phyloP scores from a whole-genome alignment of 495 filamentous ascomycete species.

The Alectoria sarmentosa region DNA sequence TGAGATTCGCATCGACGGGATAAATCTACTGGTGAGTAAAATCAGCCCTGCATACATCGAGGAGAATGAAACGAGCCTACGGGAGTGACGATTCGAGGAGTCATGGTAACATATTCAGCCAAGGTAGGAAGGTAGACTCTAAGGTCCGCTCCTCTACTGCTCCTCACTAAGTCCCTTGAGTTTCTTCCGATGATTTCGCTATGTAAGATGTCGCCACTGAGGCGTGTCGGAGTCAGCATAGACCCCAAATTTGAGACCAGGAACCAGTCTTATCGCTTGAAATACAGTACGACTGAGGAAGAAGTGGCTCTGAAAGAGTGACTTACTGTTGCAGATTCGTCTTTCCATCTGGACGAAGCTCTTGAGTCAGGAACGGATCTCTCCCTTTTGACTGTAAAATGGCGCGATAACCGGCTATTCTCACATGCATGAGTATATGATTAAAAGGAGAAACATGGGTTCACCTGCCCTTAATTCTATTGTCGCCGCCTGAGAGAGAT shows the following conservation, averaged over 20 bases:
- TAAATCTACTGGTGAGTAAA: slow-evolving; percentile 53
- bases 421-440: neutral
- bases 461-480: slow-evolving; percentile 8
- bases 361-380: slow-evolving; percentile 42
- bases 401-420: slow-evolving; percentile 52
- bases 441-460: neutral
- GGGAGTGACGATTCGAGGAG: slow-evolving; percentile 62
- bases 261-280: neutral
- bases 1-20: slow-evolving; percentile 60
- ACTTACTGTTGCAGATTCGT: slow-evolving; percentile 36
- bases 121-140: slow-evolving; percentile 57
- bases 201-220: slow-evolving; percentile 45
- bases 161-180: slow-evolving; percentile 47
- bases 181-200: slow-evolving; percentile 56
- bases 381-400: slow-evolving; percentile 43
- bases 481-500: neutral
- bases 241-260: neutral
- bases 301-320: neutral
- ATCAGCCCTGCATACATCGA: neutral
- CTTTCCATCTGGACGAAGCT: slow-evolving; percentile 40
- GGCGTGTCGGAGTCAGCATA: neutral
- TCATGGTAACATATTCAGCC: slow-evolving; percentile 61
- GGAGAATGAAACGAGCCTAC: slow-evolving; percentile 33
- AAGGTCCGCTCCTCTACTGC: slow-evolving; percentile 44
- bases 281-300: neutral